Conservation (phyloP, 2,329 filamentous ascomycete species). For the Ilyonectria sp. region DNA sequence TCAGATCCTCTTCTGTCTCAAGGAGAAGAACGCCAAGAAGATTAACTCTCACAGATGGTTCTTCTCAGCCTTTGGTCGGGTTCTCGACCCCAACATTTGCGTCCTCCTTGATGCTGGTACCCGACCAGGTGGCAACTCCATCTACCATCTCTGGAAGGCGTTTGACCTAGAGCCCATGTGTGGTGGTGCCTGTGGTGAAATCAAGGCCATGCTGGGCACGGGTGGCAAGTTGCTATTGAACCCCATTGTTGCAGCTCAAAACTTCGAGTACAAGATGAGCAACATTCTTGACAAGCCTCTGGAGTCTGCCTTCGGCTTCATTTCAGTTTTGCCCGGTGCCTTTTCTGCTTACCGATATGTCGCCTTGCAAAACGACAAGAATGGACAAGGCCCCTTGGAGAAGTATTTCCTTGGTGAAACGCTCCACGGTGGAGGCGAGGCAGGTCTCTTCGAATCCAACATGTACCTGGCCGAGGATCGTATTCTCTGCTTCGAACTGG, state of each 20-base stretch:
- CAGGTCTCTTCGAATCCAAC: slow-evolving; percentile 97
- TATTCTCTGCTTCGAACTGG: slow-evolving; percentile 98
- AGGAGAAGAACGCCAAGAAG: slow-evolving; percentile 99
- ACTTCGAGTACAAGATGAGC: slow-evolving; percentile 99
- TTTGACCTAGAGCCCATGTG: slow-evolving; percentile 99
- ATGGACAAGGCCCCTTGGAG: slow-evolving; percentile 90
- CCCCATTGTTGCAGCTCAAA: slow-evolving; percentile 94
- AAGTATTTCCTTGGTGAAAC: slow-evolving; percentile 99
- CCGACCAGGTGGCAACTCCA: slow-evolving; percentile 91
- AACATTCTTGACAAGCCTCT: slow-evolving; percentile 99
- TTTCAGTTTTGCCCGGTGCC: slow-evolving; percentile 94
- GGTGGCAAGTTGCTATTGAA: slow-evolving; percentile 91
- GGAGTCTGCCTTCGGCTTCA: slow-evolving; percentile 98
- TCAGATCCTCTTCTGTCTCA: slow-evolving; percentile 97
- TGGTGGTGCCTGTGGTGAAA: slow-evolving; percentile 96
- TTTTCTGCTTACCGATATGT: slow-evolving; percentile 98
- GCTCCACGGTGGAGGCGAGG: slow-evolving; percentile 91
- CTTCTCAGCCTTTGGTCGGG: slow-evolving; percentile 94
- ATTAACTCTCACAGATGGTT: slow-evolving; percentile 99
- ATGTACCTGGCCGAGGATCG: slow-evolving; percentile 99
- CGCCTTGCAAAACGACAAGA: slow-evolving; percentile 96
- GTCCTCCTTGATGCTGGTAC: slow-evolving; percentile 97
- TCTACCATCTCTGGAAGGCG: slow-evolving; percentile 98
- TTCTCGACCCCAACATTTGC: slow-evolving; percentile 96
- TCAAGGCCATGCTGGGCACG: slow-evolving; percentile 95